A percentile compares a stretch with the other conserved stretches of the same genome.
These are phyloP conservation scores for Nephelium lappaceum DNA, from an alignment of 345 rosid genomes.

Conservation along the genomic window DNA sequence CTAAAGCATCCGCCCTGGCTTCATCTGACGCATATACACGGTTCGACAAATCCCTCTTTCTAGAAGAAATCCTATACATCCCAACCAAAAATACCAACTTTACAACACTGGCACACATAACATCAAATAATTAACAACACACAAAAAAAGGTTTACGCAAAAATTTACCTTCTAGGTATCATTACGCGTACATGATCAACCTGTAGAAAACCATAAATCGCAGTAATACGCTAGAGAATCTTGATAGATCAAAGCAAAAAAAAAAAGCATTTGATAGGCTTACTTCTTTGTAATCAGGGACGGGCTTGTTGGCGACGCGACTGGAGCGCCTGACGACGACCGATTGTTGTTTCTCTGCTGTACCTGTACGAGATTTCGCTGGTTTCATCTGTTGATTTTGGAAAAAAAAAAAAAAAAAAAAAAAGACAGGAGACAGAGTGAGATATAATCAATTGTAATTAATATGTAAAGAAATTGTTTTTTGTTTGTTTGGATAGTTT, in stretches of 20 bases:
- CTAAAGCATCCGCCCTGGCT: slow-evolving; percentile 53
- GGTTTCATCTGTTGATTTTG: slow-evolving; percentile 44
- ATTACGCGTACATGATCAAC: slow-evolving; percentile 36
- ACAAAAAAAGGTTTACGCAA: not conserved
- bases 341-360: slow-evolving; percentile 41
- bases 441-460: not conserved
- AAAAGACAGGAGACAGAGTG: slow-evolving; percentile 5
- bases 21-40: slow-evolving; percentile 64
- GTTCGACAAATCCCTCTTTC: slow-evolving; percentile 50
- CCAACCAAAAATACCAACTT: not conserved
- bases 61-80: slow-evolving; percentile 31
- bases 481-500: too few relatives aligned
- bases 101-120: not conserved
- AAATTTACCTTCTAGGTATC: slow-evolving; percentile 46
- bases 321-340: slow-evolving; percentile 67
- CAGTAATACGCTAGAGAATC: not conserved
- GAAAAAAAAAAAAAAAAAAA: not conserved
- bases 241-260: not conserved
- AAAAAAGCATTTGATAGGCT: slow-evolving; percentile 4
- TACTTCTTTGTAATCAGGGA: slow-evolving; percentile 68
- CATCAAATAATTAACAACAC: not conserved
- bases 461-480: not conserved
- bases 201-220: slow-evolving; percentile 32
- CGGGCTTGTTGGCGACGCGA: slow-evolving; percentile 52
- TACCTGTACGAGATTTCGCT: slow-evolving; percentile 35